Conservation (phyloP, 73 alveolate species). For the Blepharisma stoltei region DNA sequence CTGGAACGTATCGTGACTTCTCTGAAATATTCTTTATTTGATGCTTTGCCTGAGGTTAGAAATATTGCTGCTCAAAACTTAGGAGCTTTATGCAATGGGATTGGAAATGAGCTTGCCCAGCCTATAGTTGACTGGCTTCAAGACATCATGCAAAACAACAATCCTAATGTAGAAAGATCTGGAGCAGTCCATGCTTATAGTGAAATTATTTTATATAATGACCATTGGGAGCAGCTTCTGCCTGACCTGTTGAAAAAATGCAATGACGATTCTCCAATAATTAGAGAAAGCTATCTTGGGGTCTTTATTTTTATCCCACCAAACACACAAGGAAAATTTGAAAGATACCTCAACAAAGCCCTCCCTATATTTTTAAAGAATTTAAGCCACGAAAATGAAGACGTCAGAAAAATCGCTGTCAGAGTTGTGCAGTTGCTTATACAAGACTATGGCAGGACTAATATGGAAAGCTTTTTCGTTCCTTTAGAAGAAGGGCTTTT, state of each 20-base stretch:
- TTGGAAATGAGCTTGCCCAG: conserved; percentile 39
- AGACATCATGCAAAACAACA: conserved; percentile 18
- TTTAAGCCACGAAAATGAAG: conserved; percentile 54
- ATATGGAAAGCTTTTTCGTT: conserved; percentile 34
- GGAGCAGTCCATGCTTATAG: conserved; percentile 70
- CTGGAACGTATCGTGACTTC: conserved; percentile 51
- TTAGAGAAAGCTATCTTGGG: conserved; percentile 45
- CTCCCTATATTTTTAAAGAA: conserved; percentile 64
- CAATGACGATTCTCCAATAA: conserved; percentile 19
- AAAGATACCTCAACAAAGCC: conserved; percentile 34
- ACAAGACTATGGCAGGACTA: conserved; percentile 40
- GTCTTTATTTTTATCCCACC: conserved; percentile 53
- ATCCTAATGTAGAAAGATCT: conserved; percentile 37
- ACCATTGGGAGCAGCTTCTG: conserved; percentile 38
- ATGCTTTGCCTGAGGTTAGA: conserved; percentile 60
- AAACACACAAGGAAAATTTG: conserved; percentile 49
- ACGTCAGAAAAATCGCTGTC: conserved; percentile 57
- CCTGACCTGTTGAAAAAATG: conserved; percentile 24
- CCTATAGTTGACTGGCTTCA: conserved; percentile 52
- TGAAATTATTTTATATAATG: conserved; percentile 44
- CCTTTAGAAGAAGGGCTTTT: conserved; percentile 53
- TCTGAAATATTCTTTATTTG: conserved; percentile 56
- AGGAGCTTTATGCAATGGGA: conserved; percentile 50
- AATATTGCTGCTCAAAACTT: conserved; percentile 54
- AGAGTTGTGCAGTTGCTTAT: conserved; percentile 59